A percentile compares a stretch with the other conserved stretches of the same genome.
These are phyloP conservation scores for Neurospora sp. DNA, from an alignment of 2,329 filamentous ascomycete genomes.

Conservation along the genomic window DNA sequence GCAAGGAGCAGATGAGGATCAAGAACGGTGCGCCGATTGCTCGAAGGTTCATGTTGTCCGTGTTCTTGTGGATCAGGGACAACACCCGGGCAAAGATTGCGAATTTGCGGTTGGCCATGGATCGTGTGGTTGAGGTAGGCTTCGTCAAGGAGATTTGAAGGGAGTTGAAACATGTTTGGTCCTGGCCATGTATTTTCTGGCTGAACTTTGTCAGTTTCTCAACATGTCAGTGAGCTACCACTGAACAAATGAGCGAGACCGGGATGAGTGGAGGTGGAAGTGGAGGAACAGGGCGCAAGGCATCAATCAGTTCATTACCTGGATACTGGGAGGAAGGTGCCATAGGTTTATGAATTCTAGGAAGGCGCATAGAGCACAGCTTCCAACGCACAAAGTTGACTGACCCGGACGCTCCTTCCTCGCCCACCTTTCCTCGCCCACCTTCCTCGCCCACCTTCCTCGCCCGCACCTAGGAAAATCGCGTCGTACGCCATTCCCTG, in stretches of 20 bases:
- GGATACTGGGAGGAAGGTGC: background rate
- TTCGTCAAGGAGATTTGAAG: constrained; percentile 55
- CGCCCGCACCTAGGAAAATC: background rate
- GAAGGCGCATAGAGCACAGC: background rate
- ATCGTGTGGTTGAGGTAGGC: constrained; percentile 56
- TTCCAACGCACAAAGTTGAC: background rate
- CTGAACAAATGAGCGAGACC: too few relatives aligned
- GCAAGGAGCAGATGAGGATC: constrained; percentile 52
- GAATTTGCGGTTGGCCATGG: constrained; percentile 47
- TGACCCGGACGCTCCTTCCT: background rate
- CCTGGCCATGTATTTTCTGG: too few relatives aligned
- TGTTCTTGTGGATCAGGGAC: constrained; percentile 56
- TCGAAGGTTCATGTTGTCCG: constrained; percentile 36
- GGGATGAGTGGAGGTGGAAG: too few relatives aligned
- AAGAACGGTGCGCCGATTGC: constrained; percentile 22
- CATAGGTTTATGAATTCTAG: background rate
- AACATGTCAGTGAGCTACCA: background rate
- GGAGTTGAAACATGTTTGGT: background rate
- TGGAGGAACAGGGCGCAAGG: background rate
- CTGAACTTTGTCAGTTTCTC: background rate
- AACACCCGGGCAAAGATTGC: constrained; percentile 58
- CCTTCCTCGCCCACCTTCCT: background rate
- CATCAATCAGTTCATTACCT: background rate
- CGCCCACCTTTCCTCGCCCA: background rate
- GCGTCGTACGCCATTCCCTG: background rate